Evolutionary conservation across 2,329 filamentous ascomycete species (phyloP), one percentile per base, ranked within the genome.

Genomic region (Venturiaceae sp.): DNA sequence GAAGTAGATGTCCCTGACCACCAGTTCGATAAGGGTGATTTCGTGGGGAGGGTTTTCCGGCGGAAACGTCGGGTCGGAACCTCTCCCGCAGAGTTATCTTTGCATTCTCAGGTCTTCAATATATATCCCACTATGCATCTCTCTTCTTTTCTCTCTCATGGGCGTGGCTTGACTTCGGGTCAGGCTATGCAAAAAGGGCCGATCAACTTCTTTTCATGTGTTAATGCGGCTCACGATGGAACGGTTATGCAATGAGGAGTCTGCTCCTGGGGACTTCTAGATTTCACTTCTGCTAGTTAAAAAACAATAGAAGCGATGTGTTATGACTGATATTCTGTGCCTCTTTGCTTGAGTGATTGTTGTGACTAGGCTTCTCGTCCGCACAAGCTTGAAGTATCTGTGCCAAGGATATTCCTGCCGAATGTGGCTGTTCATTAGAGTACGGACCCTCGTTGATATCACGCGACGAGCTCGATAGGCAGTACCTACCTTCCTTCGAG

Each of bases 1-100:
- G 60, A 61, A 60, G 41, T 60, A 60, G 39, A 60, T 53, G 39
- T 44, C 14, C 26, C 16, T 16, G 44, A 50, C 44, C 44, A 13
- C 16, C 19, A 30, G 44, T 55, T 37, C 39, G 54, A 56, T 56
- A 21, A 44, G 34, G 33, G 36, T 56, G 54, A 56, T 28, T 39
- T 19, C 33, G 34, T 13, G 34, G 34, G 34, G 32, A 34, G 32
- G 36, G 52, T 54, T 36, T 39, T 6, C 52, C 13, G 32, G 19
- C 34, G 32, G 52, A 54, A 50, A 30, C 14, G 23, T 50, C 44
- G 44, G 44, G 44, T 50, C 23, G 23, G 44, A 50, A 30, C 44
- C 44, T 21, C 44, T 30, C 23, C 44, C 44, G 44, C 44, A 50
- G 9, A 54, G 52, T 37, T 53, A 37, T 34, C 52, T 53, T 53